Evolutionary conservation across 257 asterid genomes (phyloP).

Genomic region (Ilex asprella): DNA sequence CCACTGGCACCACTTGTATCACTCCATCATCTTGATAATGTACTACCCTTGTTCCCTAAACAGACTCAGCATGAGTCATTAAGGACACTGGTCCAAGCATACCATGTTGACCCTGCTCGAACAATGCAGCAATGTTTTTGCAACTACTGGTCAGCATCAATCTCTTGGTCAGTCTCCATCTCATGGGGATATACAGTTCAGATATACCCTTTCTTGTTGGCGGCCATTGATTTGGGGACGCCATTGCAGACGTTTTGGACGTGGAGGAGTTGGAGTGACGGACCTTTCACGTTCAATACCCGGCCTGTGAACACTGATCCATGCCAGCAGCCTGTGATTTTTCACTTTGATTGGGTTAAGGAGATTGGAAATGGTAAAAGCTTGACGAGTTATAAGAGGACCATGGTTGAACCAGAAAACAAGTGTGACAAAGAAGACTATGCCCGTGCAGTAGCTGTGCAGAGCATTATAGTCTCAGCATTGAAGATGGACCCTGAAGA

Average conservation of each 20-base stretch:
- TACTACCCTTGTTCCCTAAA: neutral
- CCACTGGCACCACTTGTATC: neutral
- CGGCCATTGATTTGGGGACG: neutral
- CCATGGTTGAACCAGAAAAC: neutral
- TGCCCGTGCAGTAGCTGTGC: neutral
- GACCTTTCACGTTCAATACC: neutral
- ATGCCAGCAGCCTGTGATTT: neutral
- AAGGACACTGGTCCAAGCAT: neutral
- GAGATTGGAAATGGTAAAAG: neutral
- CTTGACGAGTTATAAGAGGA: neutral
- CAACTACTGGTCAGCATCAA: neutral
- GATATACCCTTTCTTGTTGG: neutral
- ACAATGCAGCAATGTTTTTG: neutral
- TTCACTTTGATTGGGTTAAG: neutral
- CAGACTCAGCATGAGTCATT: neutral
- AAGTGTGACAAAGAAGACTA: neutral
- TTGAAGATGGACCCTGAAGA: neutral
- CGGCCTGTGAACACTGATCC: neutral
- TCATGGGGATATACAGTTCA: neutral
- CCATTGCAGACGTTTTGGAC: neutral
- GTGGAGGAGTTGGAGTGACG: neutral
- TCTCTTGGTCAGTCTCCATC: neutral
- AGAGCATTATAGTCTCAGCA: neutral
- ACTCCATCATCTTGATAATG: neutral
- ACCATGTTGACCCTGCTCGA: neutral